Evolutionary conservation across 345 rosid species (phyloP).

Genomic region (Populus simonii): DNA sequence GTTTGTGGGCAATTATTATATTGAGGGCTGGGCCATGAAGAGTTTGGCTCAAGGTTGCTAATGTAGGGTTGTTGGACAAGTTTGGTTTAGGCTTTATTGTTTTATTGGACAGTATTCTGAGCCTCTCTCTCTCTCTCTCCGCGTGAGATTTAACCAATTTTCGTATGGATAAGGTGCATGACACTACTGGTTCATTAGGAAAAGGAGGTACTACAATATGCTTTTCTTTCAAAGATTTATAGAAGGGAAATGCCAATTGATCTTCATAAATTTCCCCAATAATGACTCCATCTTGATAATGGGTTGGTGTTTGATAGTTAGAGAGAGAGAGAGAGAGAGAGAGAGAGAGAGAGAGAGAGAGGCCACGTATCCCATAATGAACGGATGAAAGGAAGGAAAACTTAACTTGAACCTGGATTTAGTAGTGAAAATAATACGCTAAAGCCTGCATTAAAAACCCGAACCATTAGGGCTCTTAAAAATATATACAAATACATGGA

Average conservation of each 20-base stretch:
- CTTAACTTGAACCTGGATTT: neutral
- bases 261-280: neutral
- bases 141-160: neutral
- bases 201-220: neutral
- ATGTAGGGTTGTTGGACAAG: slow-evolving; percentile 1
- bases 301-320: neutral
- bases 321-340: neutral
- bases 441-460: neutral
- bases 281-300: neutral
- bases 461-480: too few relatives aligned
- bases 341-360: too few relatives aligned
- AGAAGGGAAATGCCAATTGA: neutral
- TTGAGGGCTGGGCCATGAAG: slow-evolving; percentile 10
- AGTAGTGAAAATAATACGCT: neutral
- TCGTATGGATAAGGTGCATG: neutral
- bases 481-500: too few relatives aligned
- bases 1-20: slow-evolving; percentile 50
- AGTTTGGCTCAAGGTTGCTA: slow-evolving; percentile 2
- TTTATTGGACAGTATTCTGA: neutral
- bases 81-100: slow-evolving; percentile 4
- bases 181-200: neutral
- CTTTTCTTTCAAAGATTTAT: neutral
- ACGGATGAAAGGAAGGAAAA: neutral
- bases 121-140: neutral
- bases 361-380: neutral